Evolutionary conservation across 2,329 filamentous ascomycete genomes (phyloP), one percentile per base, ranked within the genome.

Genomic region (Shiraia sp.): DNA sequence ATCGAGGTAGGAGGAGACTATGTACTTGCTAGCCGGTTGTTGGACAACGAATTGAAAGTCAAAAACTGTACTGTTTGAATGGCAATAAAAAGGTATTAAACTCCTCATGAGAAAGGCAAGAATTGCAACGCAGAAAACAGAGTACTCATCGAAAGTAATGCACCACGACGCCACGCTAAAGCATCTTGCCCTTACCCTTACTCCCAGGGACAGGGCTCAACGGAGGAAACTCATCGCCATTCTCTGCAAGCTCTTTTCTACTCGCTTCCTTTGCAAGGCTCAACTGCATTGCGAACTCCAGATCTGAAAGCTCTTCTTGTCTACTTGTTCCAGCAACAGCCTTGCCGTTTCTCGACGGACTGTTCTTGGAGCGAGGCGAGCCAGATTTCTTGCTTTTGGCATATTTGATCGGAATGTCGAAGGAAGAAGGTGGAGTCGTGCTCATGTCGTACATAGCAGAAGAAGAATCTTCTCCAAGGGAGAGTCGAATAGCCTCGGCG

Each of bases 231-330:
- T 56, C 51, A 28, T 60, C 54, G 2, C 47, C 52, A n/a, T 48
- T 42, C 40, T 40, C 42, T 31, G 46, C 42, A 4, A 46, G 44
- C 28, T 68, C 68, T 35, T 65, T 65, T 31, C 72, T 67, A 57
- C 77, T 79, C 58, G 78, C 71, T 52, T 81, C 76, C 55, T 85
- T 81, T 0, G 75, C 81, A 35, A 85, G 69, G 60, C 82, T 85
- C 17, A 85, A 60, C 60, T 82, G 80, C 47, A 85, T 66, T 1
- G 82, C 82, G 59, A 81, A 80, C 45, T 84, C 79, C 23, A 86
- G 57, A 62, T 85, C 82, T 31, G 76, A 74, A 48, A 79, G 66
- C 55, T 82, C 79, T 8, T 68, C 51, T 1, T 55, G 55, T 5
- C 59, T 63, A 53, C 60, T 74, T 55, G 57, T 66, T 17, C 63